Evolutionary conservation across 257 asterid genomes (phyloP).

Genomic region (Penstemon barbatus): DNA sequence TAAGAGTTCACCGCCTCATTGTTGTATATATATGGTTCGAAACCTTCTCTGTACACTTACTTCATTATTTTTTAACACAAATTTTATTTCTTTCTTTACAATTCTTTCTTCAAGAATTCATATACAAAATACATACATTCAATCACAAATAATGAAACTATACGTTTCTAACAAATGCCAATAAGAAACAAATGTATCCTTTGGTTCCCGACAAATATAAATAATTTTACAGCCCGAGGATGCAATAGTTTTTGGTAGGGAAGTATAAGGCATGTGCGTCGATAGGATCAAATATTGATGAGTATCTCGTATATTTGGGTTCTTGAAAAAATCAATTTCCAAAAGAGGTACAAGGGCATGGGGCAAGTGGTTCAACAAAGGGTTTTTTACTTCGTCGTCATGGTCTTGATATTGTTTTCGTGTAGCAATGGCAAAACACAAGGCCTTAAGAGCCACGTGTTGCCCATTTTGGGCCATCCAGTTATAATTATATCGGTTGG

Average conservation of each 20-base stretch:
- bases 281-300: neutral
- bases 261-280: neutral
- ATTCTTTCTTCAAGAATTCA: too few relatives aligned
- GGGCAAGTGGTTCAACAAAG: neutral
- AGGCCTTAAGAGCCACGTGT: slow-evolving; percentile 3
- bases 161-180: too few relatives aligned
- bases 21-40: too few relatives aligned
- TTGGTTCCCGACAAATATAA: slow-evolving; percentile 30
- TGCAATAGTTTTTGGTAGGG: slow-evolving; percentile 5
- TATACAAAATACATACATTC: too few relatives aligned
- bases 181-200: slow-evolving; percentile 29
- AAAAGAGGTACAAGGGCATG: neutral
- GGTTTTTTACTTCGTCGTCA: neutral
- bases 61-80: too few relatives aligned
- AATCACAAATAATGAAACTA: too few relatives aligned
- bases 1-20: too few relatives aligned
- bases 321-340: neutral
- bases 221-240: slow-evolving; percentile 15
- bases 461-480: slow-evolving; percentile 6
- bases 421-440: neutral
- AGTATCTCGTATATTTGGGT: neutral
- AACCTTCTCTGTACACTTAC: too few relatives aligned
- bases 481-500: neutral
- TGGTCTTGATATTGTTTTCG: neutral
- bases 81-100: too few relatives aligned